Conservation (phyloP, 2,329 filamentous ascomycete species). For the Phaeosphaeria sp. region DNA sequence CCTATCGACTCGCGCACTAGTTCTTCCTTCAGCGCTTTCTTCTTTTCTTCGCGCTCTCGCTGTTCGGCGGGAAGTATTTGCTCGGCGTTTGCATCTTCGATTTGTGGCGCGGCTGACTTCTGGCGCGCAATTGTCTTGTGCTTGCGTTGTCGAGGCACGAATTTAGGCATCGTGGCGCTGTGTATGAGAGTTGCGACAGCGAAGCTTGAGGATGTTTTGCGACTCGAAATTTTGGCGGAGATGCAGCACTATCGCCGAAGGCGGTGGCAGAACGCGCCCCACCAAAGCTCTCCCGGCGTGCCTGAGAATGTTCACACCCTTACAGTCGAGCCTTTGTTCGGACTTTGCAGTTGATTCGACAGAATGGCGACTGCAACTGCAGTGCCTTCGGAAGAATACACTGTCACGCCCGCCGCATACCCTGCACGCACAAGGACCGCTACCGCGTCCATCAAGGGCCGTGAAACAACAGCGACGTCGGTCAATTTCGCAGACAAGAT, state of each 20-base stretch:
- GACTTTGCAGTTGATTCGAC: not conserved
- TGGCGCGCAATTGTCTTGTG: constrained; percentile 70
- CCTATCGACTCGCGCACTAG: constrained; percentile 60
- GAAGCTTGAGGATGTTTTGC: constrained; percentile 12
- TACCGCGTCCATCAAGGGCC: constrained; percentile 69
- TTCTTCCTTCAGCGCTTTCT: constrained; percentile 60
- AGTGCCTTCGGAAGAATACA: constrained; percentile 21
- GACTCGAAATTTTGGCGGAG: constrained; percentile 45
- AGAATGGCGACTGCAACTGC: not conserved
- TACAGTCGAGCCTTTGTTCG: not conserved
- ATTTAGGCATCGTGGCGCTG: constrained; percentile 44
- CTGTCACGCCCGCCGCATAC: constrained; percentile 60
- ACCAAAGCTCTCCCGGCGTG: not conserved
- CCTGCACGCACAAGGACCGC: constrained; percentile 66
- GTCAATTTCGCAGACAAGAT: constrained; percentile 89
- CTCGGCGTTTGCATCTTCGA: constrained; percentile 62
- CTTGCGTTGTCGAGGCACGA: constrained; percentile 64
- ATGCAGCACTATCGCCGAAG: constrained; percentile 29
- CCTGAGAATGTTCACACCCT: not conserved
- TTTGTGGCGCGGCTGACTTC: constrained; percentile 45
- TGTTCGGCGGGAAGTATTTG: constrained; percentile 57
- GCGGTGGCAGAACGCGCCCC: constrained; percentile 30
- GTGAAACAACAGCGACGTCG: constrained; percentile 74
- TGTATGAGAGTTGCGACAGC: constrained; percentile 3
- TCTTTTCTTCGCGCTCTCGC: constrained; percentile 61